phyloP scores from a whole-genome alignment of 768 basidiomycete species.

The Mycena amicta region DNA sequence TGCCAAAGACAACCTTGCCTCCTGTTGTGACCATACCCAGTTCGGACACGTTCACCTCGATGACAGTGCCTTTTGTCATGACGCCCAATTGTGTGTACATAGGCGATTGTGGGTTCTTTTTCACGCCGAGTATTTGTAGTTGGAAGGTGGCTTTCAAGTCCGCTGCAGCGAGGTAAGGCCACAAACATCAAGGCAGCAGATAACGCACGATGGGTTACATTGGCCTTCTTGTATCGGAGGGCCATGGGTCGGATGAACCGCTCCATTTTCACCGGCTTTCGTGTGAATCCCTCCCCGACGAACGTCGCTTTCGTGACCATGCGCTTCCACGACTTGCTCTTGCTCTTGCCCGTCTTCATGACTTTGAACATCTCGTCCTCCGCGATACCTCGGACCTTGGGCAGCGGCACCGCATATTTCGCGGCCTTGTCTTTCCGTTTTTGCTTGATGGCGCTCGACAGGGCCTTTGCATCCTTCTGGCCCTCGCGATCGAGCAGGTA shows the following conservation, averaged over 20 bases:
- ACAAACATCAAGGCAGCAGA: neutral
- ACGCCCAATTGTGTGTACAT: slow-evolving; percentile 97
- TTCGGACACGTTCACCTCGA: slow-evolving; percentile 99
- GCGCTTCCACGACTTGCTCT: slow-evolving; percentile 96
- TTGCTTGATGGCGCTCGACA: slow-evolving; percentile 96
- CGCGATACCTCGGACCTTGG: slow-evolving; percentile 96
- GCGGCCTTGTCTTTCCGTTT: slow-evolving; percentile 99
- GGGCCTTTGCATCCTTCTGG: slow-evolving; percentile 97
- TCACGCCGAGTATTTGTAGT: slow-evolving; percentile 94
- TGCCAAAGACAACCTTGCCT: slow-evolving; percentile 92
- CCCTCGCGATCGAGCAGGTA: slow-evolving; percentile 96
- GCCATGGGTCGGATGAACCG: slow-evolving; percentile 98
- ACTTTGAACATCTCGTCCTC: slow-evolving; percentile 99
- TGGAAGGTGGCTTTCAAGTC: slow-evolving; percentile 99
- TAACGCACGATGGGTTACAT: slow-evolving; percentile 96
- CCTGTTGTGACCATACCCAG: slow-evolving; percentile 96
- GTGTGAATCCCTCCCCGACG: slow-evolving; percentile 95
- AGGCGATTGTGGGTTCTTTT: slow-evolving; percentile 99
- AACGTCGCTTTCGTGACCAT: slow-evolving; percentile 99
- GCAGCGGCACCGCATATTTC: slow-evolving; percentile 94
- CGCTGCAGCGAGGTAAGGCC: slow-evolving; percentile 48
- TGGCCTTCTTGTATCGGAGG: slow-evolving; percentile 95
- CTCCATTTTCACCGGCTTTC: slow-evolving; percentile 99
- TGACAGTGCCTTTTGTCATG: slow-evolving; percentile 96
- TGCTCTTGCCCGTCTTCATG: slow-evolving; percentile 94